A percentile compares a stretch with the other conserved stretches of the same genome.
Evolutionary conservation across 768 basidiomycete genomes (phyloP).

Genomic region (Pisolithus orientalis): DNA sequence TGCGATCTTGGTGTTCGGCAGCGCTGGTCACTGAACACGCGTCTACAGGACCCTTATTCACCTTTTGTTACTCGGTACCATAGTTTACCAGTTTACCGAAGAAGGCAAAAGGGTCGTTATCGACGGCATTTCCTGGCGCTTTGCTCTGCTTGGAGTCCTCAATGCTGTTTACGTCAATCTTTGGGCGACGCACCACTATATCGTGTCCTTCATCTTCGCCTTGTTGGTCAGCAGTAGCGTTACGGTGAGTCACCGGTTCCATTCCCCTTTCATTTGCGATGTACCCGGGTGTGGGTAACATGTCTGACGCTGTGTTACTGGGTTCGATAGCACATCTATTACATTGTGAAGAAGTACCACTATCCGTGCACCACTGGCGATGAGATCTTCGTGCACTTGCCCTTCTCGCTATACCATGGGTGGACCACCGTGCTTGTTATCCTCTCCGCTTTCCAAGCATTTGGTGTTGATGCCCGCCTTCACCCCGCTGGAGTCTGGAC

Average conservation of each 20-base stretch:
- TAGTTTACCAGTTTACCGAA: constrained; percentile 86
- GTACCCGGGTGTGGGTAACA: neutral
- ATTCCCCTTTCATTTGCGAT: constrained; percentile 10
- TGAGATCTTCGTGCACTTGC: constrained; percentile 89
- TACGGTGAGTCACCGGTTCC: constrained; percentile 26
- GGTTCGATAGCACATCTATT: constrained; percentile 73
- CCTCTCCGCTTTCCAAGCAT: constrained; percentile 81
- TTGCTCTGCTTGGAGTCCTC: constrained; percentile 80
- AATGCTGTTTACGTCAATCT: constrained; percentile 88
- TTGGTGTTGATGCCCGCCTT: constrained; percentile 67
- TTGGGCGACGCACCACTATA: constrained; percentile 74
- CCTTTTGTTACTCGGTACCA: constrained; percentile 80
- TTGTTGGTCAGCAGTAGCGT: constrained; percentile 80
- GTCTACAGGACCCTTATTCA: constrained; percentile 75
- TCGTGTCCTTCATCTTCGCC: constrained; percentile 79
- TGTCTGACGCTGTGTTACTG: neutral
- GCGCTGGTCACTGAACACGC: constrained; percentile 4
- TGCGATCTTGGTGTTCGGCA: neutral
- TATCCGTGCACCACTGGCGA: constrained; percentile 57
- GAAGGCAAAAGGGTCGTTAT: constrained; percentile 72
- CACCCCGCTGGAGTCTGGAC: constrained; percentile 80
- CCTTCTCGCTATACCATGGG: constrained; percentile 94
- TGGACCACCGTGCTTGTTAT: constrained; percentile 84
- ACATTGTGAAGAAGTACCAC: constrained; percentile 86
- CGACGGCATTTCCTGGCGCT: constrained; percentile 87